Percentiles rank a stretch among this genome's conserved stretches.
Conservation (phyloP, 768 basidiomycete species). For the Mrakia frigida region DNA sequence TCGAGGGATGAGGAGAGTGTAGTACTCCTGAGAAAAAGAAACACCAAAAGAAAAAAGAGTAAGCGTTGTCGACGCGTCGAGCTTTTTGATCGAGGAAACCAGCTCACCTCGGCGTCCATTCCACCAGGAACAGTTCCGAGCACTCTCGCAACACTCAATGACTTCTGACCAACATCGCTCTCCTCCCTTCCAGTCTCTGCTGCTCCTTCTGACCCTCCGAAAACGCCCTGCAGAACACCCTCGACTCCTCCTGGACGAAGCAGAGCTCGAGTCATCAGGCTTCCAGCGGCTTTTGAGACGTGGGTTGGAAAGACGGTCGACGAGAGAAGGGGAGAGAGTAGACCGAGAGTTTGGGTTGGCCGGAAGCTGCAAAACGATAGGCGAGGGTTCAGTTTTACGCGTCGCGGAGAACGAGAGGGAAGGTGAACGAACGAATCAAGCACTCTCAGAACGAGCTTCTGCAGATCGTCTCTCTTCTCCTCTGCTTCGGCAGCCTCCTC, state of each 20-base stretch:
- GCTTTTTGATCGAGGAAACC: background rate
- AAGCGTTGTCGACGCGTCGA: background rate
- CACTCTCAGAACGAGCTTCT: background rate
- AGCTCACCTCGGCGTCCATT: conserved; percentile 9
- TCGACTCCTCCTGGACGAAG: conserved; percentile 22
- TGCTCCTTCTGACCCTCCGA: background rate
- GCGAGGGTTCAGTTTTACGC: background rate
- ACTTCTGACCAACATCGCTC: conserved; percentile 10
- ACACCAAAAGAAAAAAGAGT: background rate
- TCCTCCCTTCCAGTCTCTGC: conserved; percentile 3
- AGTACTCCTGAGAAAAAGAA: background rate
- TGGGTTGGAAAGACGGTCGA: background rate
- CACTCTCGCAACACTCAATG: conserved; percentile 2
- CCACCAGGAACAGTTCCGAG: background rate
- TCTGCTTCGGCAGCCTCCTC: background rate
- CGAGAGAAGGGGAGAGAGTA: conserved; percentile 26
- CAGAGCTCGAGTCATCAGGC: conserved; percentile 19
- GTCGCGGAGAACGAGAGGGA: background rate
- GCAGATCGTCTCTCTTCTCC: background rate
- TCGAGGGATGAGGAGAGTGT: conserved; percentile 19
- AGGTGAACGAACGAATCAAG: conserved; percentile 27
- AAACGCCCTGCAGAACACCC: conserved; percentile 26
- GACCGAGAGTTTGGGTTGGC: conserved; percentile 3
- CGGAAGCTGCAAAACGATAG: background rate
- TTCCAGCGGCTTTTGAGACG: conserved; percentile 2